These are phyloP conservation scores for Eucalyptus rudis DNA, from an alignment of 345 rosid species.

Conservation along the genomic window DNA sequence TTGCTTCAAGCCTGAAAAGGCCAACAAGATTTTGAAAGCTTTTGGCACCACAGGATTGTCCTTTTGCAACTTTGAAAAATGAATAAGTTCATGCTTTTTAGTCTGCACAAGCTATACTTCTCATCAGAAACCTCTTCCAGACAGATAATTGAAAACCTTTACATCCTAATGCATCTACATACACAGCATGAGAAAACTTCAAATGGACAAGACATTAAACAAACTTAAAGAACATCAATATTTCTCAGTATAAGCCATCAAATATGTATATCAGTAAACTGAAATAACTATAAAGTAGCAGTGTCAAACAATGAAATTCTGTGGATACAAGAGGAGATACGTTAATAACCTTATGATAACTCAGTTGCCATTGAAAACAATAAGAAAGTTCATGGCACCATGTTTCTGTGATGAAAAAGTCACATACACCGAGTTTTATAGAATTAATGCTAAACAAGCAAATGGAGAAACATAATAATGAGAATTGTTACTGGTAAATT, in stretches of 20 bases:
- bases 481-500: not conserved
- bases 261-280: not conserved
- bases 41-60: conserved; percentile 14
- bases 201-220: not conserved
- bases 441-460: not conserved
- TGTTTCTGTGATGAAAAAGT: not conserved
- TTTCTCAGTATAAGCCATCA: not conserved
- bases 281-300: not conserved
- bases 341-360: not conserved
- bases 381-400: not conserved
- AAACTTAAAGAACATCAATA: not conserved
- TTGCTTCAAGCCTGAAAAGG: conserved; percentile 88
- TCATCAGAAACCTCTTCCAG: conserved; percentile 5
- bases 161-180: not conserved
- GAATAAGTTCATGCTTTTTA: conserved; percentile 64
- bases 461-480: not conserved
- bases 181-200: not conserved
- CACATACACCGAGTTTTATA: not conserved
- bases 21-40: conserved; percentile 73
- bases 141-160: not conserved
- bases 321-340: not conserved
- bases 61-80: conserved; percentile 7
- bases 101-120: conserved; percentile 38
- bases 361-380: not conserved
- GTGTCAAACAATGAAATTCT: not conserved